Evolutionary conservation across 805 yeast genomes (phyloP), one percentile per base, ranked within the genome.

Genomic region (Priceomyces haplophilus): DNA sequence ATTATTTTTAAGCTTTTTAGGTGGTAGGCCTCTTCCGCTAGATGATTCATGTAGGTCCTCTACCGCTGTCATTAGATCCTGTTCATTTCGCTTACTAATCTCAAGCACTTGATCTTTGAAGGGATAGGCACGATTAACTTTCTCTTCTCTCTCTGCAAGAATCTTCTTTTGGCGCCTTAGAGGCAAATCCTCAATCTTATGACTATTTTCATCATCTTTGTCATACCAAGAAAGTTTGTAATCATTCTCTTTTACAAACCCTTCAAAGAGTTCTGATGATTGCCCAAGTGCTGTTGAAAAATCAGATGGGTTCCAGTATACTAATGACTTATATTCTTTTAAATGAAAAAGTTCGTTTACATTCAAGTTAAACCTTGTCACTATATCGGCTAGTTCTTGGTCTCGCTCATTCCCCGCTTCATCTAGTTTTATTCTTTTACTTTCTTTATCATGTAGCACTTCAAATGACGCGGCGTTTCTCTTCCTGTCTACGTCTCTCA

Each of bases 301-400:
- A 40, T 64, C 78, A 40, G 57, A 10, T 0, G 89, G 89, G 48
- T 82, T 76, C 76, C 82, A 85, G 15, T 77, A 78, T 0, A 73
- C 77, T 34, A 83, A 56, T 0, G 87, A 79, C 16, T 80, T 78
- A 55, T 75, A 84, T 50, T 81, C 78, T 43, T 72, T 64, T 20
- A 85, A 60, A 54, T 84, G 88, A 51, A 79, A 83, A 15, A 84
- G 61, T 54, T 85, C 89, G 47, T 80, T 78, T 0, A 78, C 66
- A 19, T 77, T 58, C 4, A 75, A 40, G 39, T 76, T 77, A 56
- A 77, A 78, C 30, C 71, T 62, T 12, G 73, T 59, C 29, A 73
- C 58, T 42, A 79, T 47, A 4, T 72, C 65, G 0, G 76, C 74
- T 44, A 80, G 49, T 34, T 50, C 30, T 54, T 54, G 11, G 50